Base-by-base conservation (phyloP, 805 yeast genomes). In the Metschnikowia cubensis region DNA sequence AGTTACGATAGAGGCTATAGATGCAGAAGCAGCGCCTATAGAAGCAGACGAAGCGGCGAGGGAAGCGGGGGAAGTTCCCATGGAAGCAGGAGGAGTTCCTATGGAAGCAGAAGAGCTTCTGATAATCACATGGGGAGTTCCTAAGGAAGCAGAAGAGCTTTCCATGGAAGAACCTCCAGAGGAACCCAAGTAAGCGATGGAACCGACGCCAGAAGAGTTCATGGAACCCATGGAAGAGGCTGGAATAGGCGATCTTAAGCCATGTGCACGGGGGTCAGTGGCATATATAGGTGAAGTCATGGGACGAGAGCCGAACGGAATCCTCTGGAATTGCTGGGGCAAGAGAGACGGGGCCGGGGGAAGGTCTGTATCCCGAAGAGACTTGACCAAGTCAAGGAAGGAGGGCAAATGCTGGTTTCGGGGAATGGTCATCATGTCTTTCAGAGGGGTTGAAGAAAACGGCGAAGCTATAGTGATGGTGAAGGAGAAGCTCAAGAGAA, bases 361-460 rank as follows among this genome's bases (percentile, higher is more conserved):
- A 15, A 14, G 7, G 8, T 42, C 45, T 4, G 31, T 6, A 17
- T 42, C 45, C 21, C 20, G 34, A 22, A 55, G 47, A 3, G 57
- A 53, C 17, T 44, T 43, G 41, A 57, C 35, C 47, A 57, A 47
- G 43, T 57, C 60, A 11, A 37, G 29, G 42, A 55, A 57, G 7
- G 60, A 54, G 25, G 60, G 60, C 35, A 57, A 51, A 25, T 43
- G 15, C 17, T 34, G 39, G 21, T 17, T 14, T 34, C 46, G 46
- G 39, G 39, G 46, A 43, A 43, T 21, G 46, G 39, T 35, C 46
- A 43, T 43, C 46, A 43, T 43, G 40, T n/a, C 35, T 22, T 22
- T 22, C n/a, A 8, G 8, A 13, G 13, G 34, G 29, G 39, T 22
- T 20, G 7, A 10, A 14, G 13, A 20, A 7, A n/a, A 11, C 10